Percentiles rank a stretch among this genome's conserved stretches.
These are phyloP conservation scores for Podochytrium sp. DNA, from an alignment of 192 early-diverging fungal species.

Conservation along the genomic window DNA sequence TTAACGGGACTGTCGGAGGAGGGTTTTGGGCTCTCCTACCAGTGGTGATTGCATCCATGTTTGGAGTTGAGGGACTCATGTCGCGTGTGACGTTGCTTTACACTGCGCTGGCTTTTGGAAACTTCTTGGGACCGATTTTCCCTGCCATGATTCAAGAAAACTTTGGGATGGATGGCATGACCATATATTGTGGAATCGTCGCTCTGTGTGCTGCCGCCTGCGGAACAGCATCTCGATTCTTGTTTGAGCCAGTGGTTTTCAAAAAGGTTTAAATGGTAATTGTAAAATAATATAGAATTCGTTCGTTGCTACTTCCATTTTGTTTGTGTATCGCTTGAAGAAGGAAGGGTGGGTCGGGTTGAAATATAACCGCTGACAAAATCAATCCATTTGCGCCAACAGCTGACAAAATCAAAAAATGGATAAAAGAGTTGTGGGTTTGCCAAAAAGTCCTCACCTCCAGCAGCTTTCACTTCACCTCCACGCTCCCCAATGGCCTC, in stretches of 20 bases:
- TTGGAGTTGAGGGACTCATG: constrained; percentile 21
- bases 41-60: constrained; percentile 23
- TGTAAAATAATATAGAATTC: not conserved
- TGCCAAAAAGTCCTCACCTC: no score
- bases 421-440: no score
- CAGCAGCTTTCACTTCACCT: no score
- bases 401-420: no score
- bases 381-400: no score
- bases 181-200: constrained; percentile 1
- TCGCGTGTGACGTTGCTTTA: constrained; percentile 21
- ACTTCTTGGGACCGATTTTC: constrained; percentile 26
- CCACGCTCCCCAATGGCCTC: no score
- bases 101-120: constrained; percentile 21
- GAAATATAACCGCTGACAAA: no score
- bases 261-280: constrained; percentile 20
- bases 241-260: not conserved
- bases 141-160: constrained; percentile 5
- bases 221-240: not conserved
- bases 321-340: no score
- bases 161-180: not conserved
- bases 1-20: constrained; percentile 41
- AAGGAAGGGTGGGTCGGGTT: no score
- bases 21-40: constrained; percentile 40
- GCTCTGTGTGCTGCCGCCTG: not conserved
- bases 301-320: no score